Percentiles rank a stretch among this genome's conserved stretches.
Conservation (phyloP, 148 eudicot species). For the Talinum fruticosum region DNA sequence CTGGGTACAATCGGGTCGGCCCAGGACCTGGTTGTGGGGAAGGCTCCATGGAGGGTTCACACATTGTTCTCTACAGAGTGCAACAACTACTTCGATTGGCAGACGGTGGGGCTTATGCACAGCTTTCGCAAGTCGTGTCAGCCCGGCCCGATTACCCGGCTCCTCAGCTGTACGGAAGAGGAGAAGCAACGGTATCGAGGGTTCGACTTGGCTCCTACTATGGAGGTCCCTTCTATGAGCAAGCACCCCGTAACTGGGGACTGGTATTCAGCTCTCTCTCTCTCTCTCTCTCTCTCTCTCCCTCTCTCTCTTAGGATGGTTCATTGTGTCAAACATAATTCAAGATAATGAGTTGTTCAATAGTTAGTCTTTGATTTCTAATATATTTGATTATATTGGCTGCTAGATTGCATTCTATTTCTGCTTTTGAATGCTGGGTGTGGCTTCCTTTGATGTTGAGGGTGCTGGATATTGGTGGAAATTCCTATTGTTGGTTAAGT, state of each 20-base stretch:
- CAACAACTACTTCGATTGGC: slow-evolving; percentile 95
- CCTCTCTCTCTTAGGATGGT: neutral
- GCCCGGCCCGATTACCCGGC: slow-evolving; percentile 86
- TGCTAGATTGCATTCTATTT: neutral
- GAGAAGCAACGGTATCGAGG: slow-evolving; percentile 67
- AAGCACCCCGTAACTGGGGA: slow-evolving; percentile 90
- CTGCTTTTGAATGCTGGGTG: neutral
- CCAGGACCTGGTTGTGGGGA: slow-evolving; percentile 28
- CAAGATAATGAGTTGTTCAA: neutral
- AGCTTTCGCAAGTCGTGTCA: slow-evolving; percentile 76
- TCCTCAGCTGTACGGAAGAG: slow-evolving; percentile 93
- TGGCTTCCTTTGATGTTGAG: neutral
- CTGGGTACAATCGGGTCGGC: slow-evolving; percentile 27
- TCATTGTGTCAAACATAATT: neutral
- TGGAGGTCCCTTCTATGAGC: slow-evolving; percentile 95
- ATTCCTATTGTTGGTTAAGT: no score
- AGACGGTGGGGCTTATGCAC: slow-evolving; percentile 90
- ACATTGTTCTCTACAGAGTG: slow-evolving; percentile 97
- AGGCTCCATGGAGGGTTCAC: slow-evolving; percentile 73
- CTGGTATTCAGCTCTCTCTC: slow-evolving; percentile 43
- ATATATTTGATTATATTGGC: neutral
- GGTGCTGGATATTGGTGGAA: neutral
- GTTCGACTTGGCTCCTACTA: slow-evolving; percentile 89
- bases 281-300: neutral
- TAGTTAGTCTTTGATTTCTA: neutral